Conservation (phyloP, 2,329 filamentous ascomycete genomes). For the Colletotrichum lupini region DNA sequence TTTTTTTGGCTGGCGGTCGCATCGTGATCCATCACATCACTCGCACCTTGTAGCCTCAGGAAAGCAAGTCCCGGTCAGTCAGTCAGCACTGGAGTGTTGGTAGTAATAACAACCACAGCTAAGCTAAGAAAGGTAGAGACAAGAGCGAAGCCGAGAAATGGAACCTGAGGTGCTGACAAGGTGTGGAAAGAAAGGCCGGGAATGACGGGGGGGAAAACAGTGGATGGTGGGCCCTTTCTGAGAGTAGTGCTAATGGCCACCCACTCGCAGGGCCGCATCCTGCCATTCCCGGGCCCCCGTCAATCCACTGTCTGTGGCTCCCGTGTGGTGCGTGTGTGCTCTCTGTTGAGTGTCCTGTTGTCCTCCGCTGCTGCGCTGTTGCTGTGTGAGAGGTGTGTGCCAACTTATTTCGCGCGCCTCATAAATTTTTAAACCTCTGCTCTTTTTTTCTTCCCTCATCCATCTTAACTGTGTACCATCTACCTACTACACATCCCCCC, state of each 20-base stretch:
- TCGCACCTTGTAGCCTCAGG: not conserved
- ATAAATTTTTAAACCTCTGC: conserved; percentile 39
- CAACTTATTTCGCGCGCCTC: conserved; percentile 37
- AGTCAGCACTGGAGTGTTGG: too few species aligned
- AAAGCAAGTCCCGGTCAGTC: not conserved
- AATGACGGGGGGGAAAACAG: not conserved
- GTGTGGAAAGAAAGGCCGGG: too few species aligned
- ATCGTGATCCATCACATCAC: not conserved
- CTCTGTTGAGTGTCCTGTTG: not conserved
- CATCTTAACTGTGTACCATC: conserved; percentile 22
- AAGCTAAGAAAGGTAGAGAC: too few species aligned
- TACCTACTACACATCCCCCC: conserved; percentile 28
- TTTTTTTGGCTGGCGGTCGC: not conserved
- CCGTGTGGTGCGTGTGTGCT: not conserved
- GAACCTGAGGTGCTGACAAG: too few species aligned
- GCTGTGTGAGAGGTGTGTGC: not conserved
- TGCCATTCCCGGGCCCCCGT: not conserved
- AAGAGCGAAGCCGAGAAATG: not conserved
- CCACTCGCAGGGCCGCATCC: conserved; percentile 22
- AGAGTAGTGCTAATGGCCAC: too few species aligned
- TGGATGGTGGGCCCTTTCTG: too few species aligned
- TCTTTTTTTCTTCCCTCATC: conserved; percentile 36
- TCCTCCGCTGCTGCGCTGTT: not conserved
- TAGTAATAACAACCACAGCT: too few species aligned
- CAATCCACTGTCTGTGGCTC: not conserved